These are phyloP conservation scores for Pseudonectria buxi DNA, from an alignment of 2,329 filamentous ascomycete genomes.

Conservation along the genomic window DNA sequence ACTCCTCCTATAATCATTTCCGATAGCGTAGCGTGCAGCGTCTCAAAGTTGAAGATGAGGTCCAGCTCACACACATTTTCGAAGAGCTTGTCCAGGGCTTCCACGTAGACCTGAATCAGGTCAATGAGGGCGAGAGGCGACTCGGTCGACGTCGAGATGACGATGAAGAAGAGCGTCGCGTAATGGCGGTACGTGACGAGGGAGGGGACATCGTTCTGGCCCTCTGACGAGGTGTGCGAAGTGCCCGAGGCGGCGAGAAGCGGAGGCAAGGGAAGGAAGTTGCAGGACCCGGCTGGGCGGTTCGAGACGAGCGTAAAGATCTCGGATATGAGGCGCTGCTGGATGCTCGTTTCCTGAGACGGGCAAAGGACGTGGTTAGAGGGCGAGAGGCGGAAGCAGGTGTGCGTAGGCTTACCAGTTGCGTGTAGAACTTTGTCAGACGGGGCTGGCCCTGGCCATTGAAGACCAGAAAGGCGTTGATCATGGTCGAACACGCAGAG, in stretches of 20 bases:
- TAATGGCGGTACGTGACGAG: slow-evolving; percentile 98
- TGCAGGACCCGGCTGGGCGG: slow-evolving; percentile 85
- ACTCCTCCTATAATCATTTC: slow-evolving; percentile 97
- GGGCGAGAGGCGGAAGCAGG: too few relatives aligned
- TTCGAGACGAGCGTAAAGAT: slow-evolving; percentile 96
- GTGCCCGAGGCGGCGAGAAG: slow-evolving; percentile 58
- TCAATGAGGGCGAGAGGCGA: slow-evolving; percentile 92
- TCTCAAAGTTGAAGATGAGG: slow-evolving; percentile 98
- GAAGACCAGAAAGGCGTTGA: slow-evolving; percentile 97
- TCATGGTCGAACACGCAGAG: slow-evolving; percentile 54
- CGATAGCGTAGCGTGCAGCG: slow-evolving; percentile 78
- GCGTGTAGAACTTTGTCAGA: slow-evolving; percentile 97
- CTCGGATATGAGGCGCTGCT: slow-evolving; percentile 92
- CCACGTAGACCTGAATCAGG: slow-evolving; percentile 96
- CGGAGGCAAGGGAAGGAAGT: slow-evolving; percentile 80
- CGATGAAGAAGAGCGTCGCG: slow-evolving; percentile 95
- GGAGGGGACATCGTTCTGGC: slow-evolving; percentile 81
- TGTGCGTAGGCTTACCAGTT: slow-evolving; percentile 55
- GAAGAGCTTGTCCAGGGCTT: slow-evolving; percentile 88
- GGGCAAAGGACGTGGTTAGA: slow-evolving; percentile 3
- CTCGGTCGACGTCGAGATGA: slow-evolving; percentile 94
- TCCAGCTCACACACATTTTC: slow-evolving; percentile 98
- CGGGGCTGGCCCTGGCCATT: slow-evolving; percentile 96
- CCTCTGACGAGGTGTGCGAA: slow-evolving; percentile 57
- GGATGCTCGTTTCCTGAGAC: slow-evolving; percentile 83